Evolutionary conservation across 225 moss, liverwort and hornwort species (phyloP).

Genomic region (Climacium dendroides): DNA sequence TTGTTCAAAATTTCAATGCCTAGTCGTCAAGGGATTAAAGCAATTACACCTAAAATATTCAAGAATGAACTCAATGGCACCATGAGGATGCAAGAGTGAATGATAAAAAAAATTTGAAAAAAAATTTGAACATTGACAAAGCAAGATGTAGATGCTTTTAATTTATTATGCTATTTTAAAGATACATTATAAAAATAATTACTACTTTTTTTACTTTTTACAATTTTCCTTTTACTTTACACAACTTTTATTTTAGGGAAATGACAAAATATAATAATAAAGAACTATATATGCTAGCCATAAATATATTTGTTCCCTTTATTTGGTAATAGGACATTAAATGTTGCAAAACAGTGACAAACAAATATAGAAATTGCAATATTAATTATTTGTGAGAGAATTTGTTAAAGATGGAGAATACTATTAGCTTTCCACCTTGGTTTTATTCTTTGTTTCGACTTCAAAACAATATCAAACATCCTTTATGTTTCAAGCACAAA

Average conservation of each 20-base stretch:
- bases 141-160: neutral
- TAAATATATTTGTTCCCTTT: neutral
- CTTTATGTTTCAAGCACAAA: neutral
- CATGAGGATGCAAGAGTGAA: neutral
- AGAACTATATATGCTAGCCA: too few relatives aligned
- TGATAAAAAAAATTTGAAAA: too few relatives aligned
- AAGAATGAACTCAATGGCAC: neutral
- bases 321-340: neutral
- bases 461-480: neutral
- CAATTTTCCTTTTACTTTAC: neutral
- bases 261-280: neutral
- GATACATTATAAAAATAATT: too few relatives aligned
- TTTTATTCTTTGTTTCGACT: neutral
- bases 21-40: fast-evolving
- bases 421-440: neutral
- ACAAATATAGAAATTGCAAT: too few relatives aligned
- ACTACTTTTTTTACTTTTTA: neutral
- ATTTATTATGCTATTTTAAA: neutral
- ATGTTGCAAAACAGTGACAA: neutral
- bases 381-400: too few relatives aligned
- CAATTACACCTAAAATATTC: neutral
- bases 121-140: neutral
- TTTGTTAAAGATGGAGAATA: neutral
- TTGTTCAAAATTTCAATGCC: neutral
- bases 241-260: neutral